phyloP scores from a whole-genome alignment of 2,329 filamentous ascomycete species.

The Calonectria hongkongensis region DNA sequence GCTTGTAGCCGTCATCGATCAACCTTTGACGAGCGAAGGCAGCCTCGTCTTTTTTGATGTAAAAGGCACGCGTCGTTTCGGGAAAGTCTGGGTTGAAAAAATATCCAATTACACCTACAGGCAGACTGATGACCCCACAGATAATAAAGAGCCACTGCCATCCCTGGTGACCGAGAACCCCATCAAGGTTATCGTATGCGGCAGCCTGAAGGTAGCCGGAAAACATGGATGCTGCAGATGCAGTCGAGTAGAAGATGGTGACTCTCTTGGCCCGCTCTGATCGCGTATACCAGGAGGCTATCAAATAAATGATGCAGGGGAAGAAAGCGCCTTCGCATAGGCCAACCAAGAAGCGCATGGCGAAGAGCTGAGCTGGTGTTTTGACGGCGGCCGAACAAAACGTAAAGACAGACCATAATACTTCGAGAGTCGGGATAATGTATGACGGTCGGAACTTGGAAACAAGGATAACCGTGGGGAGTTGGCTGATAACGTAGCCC shows the following conservation, averaged over 20 bases:
- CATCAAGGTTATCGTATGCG: constrained; percentile 14
- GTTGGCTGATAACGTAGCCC: constrained; percentile 4
- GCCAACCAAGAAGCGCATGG: neutral
- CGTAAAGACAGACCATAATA: constrained; percentile 3
- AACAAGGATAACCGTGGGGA: constrained; percentile 1
- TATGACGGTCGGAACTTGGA: constrained; percentile 10
- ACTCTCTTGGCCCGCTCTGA: constrained; percentile 8
- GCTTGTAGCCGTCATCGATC: constrained; percentile 12
- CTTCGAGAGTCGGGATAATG: constrained; percentile 13
- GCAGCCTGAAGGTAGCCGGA: constrained; percentile 13
- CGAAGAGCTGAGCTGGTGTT: constrained; percentile 8
- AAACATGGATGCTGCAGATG: constrained; percentile 13
- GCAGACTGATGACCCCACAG: constrained; percentile 13
- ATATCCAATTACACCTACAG: neutral
- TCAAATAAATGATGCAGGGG: constrained; percentile 17
- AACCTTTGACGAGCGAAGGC: constrained; percentile 7
- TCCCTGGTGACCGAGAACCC: neutral
- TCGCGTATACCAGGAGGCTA: constrained; percentile 5
- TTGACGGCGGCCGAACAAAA: constrained; percentile 16
- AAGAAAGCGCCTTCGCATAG: constrained; percentile 14
- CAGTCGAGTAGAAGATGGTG: constrained; percentile 7
- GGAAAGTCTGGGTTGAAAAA: constrained; percentile 22
- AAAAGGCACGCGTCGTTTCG: constrained; percentile 2
- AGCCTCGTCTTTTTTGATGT: constrained; percentile 13
- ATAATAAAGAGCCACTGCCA: constrained; percentile 23